Percentiles rank a stretch among this genome's conserved stretches.
phyloP scores from a whole-genome alignment of 495 filamentous ascomycete species.

The Penicillium egyptiacum region DNA sequence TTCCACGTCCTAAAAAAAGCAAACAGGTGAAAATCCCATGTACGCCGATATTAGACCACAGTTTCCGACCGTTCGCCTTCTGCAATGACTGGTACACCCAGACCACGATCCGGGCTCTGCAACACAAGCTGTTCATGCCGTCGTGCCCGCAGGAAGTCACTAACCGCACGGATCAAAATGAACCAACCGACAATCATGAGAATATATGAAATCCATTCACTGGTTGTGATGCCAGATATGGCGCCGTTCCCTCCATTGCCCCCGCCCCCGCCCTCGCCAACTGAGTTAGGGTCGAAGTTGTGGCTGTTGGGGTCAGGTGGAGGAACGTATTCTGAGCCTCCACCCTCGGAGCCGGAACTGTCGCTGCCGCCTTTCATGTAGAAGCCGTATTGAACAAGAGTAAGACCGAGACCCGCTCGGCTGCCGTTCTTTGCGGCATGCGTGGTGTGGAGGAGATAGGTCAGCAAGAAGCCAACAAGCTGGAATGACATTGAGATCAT shows the following conservation, averaged over 20 bases:
- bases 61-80: constrained; percentile 80
- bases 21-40: constrained; percentile 3
- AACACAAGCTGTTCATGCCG: constrained; percentile 90
- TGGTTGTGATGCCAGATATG: constrained; percentile 58
- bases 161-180: constrained; percentile 84
- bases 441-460: constrained; percentile 95
- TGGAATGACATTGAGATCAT: constrained; percentile 99
- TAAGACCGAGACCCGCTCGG: constrained; percentile 89
- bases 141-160: constrained; percentile 82
- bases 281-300: constrained; percentile 74
- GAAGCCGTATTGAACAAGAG: constrained; percentile 95
- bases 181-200: constrained; percentile 99
- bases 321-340: constrained; percentile 51
- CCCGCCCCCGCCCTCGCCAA: constrained; percentile 45
- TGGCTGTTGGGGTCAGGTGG: constrained; percentile 89
- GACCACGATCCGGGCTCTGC: constrained; percentile 88
- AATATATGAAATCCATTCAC: constrained; percentile 87
- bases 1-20: constrained; percentile 5
- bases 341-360: constrained; percentile 47
- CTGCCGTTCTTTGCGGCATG: constrained; percentile 98
- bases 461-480: constrained; percentile 93
- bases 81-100: constrained; percentile 84
- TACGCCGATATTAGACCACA: constrained; percentile 60
- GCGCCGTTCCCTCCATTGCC: constrained; percentile 40
- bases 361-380: constrained; percentile 73